Evolutionary conservation across 2,329 filamentous ascomycete genomes (phyloP).

Genomic region (Microcera coccophila): DNA sequence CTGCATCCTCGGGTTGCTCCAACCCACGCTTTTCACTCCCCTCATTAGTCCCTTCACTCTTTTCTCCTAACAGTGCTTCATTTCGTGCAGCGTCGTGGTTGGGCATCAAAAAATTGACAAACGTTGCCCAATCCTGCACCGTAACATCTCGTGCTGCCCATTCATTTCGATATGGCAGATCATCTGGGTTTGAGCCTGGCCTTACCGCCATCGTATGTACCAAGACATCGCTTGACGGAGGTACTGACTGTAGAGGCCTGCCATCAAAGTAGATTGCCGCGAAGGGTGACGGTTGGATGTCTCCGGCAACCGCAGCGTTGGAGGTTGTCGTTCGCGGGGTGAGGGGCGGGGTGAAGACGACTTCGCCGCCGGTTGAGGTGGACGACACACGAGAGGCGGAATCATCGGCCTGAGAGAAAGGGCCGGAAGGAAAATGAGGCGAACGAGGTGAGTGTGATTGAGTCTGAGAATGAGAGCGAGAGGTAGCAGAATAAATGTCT

Average conservation of each 20-base stretch:
- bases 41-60: conserved; percentile 25
- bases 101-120: conserved; percentile 54
- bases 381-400: conserved; percentile 37
- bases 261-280: conserved; percentile 43
- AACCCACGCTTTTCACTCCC: conserved; percentile 6
- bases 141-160: conserved; percentile 44
- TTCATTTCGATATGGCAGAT: conserved; percentile 42
- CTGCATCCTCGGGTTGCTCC: conserved; percentile 8
- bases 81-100: conserved; percentile 43
- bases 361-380: conserved; percentile 40
- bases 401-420: conserved; percentile 32
- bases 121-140: conserved; percentile 55
- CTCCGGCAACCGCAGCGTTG: conserved; percentile 16
- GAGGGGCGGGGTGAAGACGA: conserved; percentile 50
- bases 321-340: conserved; percentile 38
- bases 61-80: conserved; percentile 46
- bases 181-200: conserved; percentile 35
- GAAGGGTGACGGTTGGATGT: conserved; percentile 19
- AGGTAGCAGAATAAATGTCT: conserved; percentile 49
- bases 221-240: conserved; percentile 25
- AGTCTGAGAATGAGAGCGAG: conserved; percentile 17
- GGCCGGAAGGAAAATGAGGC: conserved; percentile 18
- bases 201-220: conserved; percentile 35
- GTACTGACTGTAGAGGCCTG: conserved; percentile 33
- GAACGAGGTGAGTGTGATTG: conserved; percentile 21